A percentile compares a stretch with the other conserved stretches of the same genome.
These are phyloP conservation scores for Alternaria sp. DNA, from an alignment of 2,329 filamentous ascomycete genomes.

Conservation along the genomic window DNA sequence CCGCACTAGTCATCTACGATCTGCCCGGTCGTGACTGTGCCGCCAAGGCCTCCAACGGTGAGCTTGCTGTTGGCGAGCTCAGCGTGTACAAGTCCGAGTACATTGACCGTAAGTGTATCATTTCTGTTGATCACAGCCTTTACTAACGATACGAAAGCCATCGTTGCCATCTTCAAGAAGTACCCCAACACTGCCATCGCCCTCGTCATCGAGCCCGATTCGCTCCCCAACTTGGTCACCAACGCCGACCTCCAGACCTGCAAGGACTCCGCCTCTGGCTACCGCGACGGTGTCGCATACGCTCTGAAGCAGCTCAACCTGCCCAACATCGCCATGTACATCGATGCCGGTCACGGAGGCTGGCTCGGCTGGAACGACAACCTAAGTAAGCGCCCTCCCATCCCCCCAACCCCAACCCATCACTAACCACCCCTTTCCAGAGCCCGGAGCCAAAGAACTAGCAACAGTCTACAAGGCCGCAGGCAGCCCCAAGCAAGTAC, in stretches of 20 bases:
- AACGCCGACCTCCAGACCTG: slow-evolving; percentile 63
- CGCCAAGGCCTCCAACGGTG: slow-evolving; percentile 69
- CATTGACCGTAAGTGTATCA: slow-evolving; percentile 54
- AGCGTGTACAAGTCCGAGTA: slow-evolving; percentile 59
- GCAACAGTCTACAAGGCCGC: slow-evolving; percentile 57
- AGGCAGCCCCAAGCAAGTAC: slow-evolving; percentile 55
- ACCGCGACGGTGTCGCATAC: slow-evolving; percentile 65
- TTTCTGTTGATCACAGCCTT: background rate
- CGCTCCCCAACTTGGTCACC: slow-evolving; percentile 68
- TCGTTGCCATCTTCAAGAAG: slow-evolving; percentile 61
- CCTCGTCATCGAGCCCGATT: slow-evolving; percentile 64
- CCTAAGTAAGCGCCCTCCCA: slow-evolving; percentile 45
- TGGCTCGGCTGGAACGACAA: slow-evolving; percentile 72
- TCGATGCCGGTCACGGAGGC: slow-evolving; percentile 69
- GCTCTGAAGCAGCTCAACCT: slow-evolving; percentile 65
- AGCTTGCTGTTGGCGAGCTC: slow-evolving; percentile 62
- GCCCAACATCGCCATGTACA: slow-evolving; percentile 68
- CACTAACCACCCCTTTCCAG: slow-evolving; percentile 14
- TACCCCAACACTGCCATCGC: slow-evolving; percentile 56
- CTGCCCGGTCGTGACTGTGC: slow-evolving; percentile 70
- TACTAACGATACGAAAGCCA: slow-evolving; percentile 41
- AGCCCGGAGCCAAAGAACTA: slow-evolving; percentile 59
- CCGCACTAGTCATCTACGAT: slow-evolving; percentile 67
- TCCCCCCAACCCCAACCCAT: background rate
- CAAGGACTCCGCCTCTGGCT: slow-evolving; percentile 62